Evolutionary conservation across 148 eudicot genomes (phyloP).

Genomic region (Fagopyrum homotropicum): DNA sequence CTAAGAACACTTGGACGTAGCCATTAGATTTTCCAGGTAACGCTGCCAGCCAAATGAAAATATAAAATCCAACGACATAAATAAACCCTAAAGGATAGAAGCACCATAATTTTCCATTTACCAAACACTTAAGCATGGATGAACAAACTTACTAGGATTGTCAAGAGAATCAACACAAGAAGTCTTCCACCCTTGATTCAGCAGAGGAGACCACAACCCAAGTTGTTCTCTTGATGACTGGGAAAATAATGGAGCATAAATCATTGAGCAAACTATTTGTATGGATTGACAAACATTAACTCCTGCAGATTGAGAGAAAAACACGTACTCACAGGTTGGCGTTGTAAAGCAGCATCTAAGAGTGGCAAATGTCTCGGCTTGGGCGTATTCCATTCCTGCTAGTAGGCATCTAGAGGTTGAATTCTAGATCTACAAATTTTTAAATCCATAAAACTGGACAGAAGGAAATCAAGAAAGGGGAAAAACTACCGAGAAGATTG

Average conservation of each 20-base stretch:
- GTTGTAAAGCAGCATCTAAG: constrained; percentile 47
- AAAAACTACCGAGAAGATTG: constrained; percentile 40
- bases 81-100: background rate
- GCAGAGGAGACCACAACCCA: constrained; percentile 73
- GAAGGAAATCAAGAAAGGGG: constrained; percentile 15
- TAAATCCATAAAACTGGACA: background rate
- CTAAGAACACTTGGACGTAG: constrained; percentile 43
- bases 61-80: background rate
- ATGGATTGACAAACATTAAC: background rate
- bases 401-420: background rate
- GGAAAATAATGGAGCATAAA: constrained; percentile 11
- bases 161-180: constrained; percentile 34
- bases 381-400: constrained; percentile 87
- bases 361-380: constrained; percentile 48
- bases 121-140: background rate
- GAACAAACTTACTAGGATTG: constrained; percentile 35
- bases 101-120: background rate
- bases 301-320: background rate
- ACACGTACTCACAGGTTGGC: constrained; percentile 63
- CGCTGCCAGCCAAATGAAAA: constrained; percentile 20
- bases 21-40: constrained; percentile 24
- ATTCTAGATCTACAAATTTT: background rate
- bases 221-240: constrained; percentile 50
- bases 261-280: constrained; percentile 9
- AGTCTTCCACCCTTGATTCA: constrained; percentile 69